Conservation (phyloP, 176 grass and related monocot genomes). For the Miscanthus lutarioriparius region DNA sequence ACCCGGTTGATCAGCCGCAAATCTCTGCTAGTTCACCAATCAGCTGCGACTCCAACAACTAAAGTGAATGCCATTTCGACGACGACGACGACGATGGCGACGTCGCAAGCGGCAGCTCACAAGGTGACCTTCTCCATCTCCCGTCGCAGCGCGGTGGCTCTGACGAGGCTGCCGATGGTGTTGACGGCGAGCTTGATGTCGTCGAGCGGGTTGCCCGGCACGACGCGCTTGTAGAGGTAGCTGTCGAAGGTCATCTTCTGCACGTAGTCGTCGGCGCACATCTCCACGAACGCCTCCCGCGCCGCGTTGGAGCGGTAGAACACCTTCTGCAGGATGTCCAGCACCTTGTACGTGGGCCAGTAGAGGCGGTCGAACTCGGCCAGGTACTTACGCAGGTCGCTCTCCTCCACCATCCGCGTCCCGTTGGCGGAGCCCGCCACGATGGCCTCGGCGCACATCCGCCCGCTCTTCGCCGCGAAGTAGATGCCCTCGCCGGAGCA, state of each 20-base stretch:
- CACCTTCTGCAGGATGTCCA: slow-evolving; percentile 97
- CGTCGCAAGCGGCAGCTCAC: slow-evolving; percentile 29
- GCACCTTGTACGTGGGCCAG: slow-evolving; percentile 99
- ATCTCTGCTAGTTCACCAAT: slow-evolving; percentile 2
- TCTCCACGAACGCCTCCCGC: slow-evolving; percentile 94
- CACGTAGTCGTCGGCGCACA: slow-evolving; percentile 98
- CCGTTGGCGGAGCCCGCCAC: slow-evolving; percentile 82
- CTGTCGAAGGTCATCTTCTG: slow-evolving; percentile 99
- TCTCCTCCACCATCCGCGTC: slow-evolving; percentile 79
- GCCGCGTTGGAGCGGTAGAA: slow-evolving; percentile 97
- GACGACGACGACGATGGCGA: not conserved
- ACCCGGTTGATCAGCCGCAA: slow-evolving; percentile 24
- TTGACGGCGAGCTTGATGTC: slow-evolving; percentile 94
- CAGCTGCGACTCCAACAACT: not conserved
- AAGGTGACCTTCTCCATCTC: slow-evolving; percentile 96
- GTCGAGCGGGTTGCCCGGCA: slow-evolving; percentile 93
- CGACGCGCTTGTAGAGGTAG: slow-evolving; percentile 97
- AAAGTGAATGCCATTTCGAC: not conserved
- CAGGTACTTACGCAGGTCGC: slow-evolving; percentile 93
- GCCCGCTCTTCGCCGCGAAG: slow-evolving; percentile 94
- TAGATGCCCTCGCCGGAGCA: slow-evolving; percentile 99
- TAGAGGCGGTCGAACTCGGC: slow-evolving; percentile 87
- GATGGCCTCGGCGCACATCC: slow-evolving; percentile 90
- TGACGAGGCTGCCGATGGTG: slow-evolving; percentile 93
- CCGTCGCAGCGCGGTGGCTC: slow-evolving; percentile 74